Base-by-base conservation (phyloP, 2,329 filamentous ascomycete genomes). In the Volutella citrinella region DNA sequence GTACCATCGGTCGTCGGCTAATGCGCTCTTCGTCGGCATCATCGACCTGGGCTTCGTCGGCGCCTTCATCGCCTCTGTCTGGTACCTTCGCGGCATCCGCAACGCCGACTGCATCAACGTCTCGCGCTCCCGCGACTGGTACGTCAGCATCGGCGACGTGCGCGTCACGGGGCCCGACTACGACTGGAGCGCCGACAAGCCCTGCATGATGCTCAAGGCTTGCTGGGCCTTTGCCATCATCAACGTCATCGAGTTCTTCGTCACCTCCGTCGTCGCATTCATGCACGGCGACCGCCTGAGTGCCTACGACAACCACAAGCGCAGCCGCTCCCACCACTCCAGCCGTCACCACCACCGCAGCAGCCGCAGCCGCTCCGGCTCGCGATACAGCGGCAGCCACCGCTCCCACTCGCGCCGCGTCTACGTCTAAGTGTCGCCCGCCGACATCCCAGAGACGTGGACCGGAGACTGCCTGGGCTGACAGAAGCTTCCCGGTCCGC, bases 131-230 rank as follows among this genome's bases (percentile, higher is more conserved):
- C 63, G 67, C 29, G 54, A 63, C 15, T 80, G 79, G 60, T 74
- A 73, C 49, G 57, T 76, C 33, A 70, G 72, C 30, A 69, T 89
- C 26, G 83, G 83, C 10, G 67, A 74, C 10, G 76, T 87, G 19
- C 69, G 64, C 44, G 76, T 76, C 26, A 66, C 63, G 19, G 60
- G 74, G 21, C 70, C 70, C 29, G 64, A 64, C 32, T 72, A 78
- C 38, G 61, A 71, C 25, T 55, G 81, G 24, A 61, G 73, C 33
- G 61, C 81, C 22, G 73, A 87, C 62, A 91, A 91, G 72, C 78
- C 80, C 6, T 97, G 91, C 65, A 78, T 84, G 30, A 93, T 96
- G 87, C 78, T 95, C 55, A 97, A 96, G 76, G 84, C 90, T 2
- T 76, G 72, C 48, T 97, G 88, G 65, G 91, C 88, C 4, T 82